Evolutionary conservation across 306 rosid genomes (phyloP).

Genomic region (Sphenostylis stenocarpa): DNA sequence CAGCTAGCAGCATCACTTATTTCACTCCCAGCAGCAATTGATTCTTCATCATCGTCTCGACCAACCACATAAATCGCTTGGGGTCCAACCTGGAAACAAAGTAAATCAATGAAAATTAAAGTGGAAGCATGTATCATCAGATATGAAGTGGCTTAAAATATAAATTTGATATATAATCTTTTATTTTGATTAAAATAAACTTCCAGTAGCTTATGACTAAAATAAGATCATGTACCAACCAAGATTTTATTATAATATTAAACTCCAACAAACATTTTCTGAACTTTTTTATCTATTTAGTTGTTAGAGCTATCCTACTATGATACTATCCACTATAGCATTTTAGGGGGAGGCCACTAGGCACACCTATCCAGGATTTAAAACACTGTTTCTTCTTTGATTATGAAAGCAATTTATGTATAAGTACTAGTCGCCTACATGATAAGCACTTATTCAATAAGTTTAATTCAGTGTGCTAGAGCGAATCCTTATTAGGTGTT

Average conservation of each 20-base stretch:
- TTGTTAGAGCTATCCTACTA: too few relatives aligned
- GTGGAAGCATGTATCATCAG: slow-evolving; percentile 29
- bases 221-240: too few relatives aligned
- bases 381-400: background rate
- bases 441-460: background rate
- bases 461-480: background rate
- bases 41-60: slow-evolving; percentile 95
- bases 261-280: background rate
- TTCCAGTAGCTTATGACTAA: too few relatives aligned
- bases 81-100: slow-evolving; percentile 82
- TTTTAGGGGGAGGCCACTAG: background rate
- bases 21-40: slow-evolving; percentile 88
- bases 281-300: background rate
- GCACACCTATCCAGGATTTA: background rate
- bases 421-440: too few relatives aligned
- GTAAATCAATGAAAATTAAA: slow-evolving; percentile 29
- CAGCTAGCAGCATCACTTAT: slow-evolving; percentile 95
- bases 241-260: background rate
- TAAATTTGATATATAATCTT: slow-evolving; percentile 4
- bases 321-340: background rate
- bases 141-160: background rate
- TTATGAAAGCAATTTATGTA: background rate
- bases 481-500: background rate
- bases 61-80: slow-evolving; percentile 99
- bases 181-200: background rate